Percentiles rank a stretch among this genome's conserved stretches.
Conservation (phyloP, 768 basidiomycete genomes). For the Serendipita sp. region DNA sequence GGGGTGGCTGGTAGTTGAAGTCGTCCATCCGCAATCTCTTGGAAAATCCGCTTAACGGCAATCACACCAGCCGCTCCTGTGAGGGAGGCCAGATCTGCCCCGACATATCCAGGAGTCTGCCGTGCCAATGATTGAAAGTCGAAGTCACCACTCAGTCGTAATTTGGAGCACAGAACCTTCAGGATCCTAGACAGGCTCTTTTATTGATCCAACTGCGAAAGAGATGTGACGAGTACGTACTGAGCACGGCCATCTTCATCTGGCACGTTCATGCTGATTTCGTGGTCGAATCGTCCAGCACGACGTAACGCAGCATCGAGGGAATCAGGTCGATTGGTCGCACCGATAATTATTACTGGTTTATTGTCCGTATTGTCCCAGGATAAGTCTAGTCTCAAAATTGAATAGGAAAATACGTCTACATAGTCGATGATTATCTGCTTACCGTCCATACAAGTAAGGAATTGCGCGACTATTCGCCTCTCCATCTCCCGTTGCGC, state of each 20-base stretch:
- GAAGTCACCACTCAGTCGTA: constrained; percentile 75
- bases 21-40: constrained; percentile 44
- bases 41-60: constrained; percentile 92
- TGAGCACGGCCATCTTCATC: constrained; percentile 79
- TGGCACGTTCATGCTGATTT: constrained; percentile 95
- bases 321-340: constrained; percentile 91
- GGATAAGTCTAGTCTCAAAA: constrained; percentile 55
- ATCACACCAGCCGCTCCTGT: constrained; percentile 90
- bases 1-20: constrained; percentile 18
- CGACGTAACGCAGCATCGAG: constrained; percentile 84
- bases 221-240: constrained; percentile 28
- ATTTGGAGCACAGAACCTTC: constrained; percentile 63
- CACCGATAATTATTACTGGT: constrained; percentile 86
- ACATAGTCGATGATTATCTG: not conserved
- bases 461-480: constrained; percentile 89
- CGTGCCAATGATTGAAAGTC: constrained; percentile 76
- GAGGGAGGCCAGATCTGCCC: constrained; percentile 80
- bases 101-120: constrained; percentile 92
- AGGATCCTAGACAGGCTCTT: constrained; percentile 47
- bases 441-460: constrained; percentile 97
- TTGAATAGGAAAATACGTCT: not conserved
- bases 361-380: constrained; percentile 91
- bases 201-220: not conserved
- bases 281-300: constrained; percentile 91
- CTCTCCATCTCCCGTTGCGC: constrained; percentile 98